Conservation (phyloP, 2,329 filamentous ascomycete genomes). For the Colletotrichum camelliae region DNA sequence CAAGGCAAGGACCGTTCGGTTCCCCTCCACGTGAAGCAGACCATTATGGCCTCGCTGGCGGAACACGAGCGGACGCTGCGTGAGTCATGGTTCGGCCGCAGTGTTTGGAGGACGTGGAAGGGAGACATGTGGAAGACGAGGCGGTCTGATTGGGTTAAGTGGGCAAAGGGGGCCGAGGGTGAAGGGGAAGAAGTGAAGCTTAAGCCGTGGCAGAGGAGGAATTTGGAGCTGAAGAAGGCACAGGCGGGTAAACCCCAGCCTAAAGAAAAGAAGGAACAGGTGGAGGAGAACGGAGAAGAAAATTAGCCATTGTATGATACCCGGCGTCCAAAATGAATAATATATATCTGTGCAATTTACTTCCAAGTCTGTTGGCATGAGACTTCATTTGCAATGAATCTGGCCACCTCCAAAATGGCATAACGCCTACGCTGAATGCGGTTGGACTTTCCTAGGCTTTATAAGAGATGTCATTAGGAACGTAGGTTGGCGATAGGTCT, state of each 20-base stretch:
- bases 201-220: conserved; percentile 22
- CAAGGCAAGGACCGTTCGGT: conserved; percentile 52
- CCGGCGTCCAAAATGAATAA: background rate
- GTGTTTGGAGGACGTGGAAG: conserved; percentile 63
- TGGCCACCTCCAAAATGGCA: too few species aligned
- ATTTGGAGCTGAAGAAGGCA: conserved; percentile 11
- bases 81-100: conserved; percentile 59
- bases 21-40: conserved; percentile 64
- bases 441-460: too few species aligned
- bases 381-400: too few species aligned
- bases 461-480: too few species aligned
- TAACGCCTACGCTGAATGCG: too few species aligned
- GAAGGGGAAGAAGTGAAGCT: conserved; percentile 11
- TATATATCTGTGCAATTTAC: background rate
- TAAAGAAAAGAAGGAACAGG: background rate
- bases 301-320: conserved; percentile 19
- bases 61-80: conserved; percentile 54
- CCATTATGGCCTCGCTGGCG: conserved; percentile 54
- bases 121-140: conserved; percentile 62
- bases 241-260: background rate
- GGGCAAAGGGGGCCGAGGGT: conserved; percentile 57
- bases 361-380: background rate
- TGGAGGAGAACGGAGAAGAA: background rate
- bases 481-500: too few species aligned
- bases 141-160: conserved; percentile 59